These are phyloP conservation scores for Xylaria telfairii DNA, from an alignment of 495 filamentous ascomycete genomes.

Conservation along the genomic window DNA sequence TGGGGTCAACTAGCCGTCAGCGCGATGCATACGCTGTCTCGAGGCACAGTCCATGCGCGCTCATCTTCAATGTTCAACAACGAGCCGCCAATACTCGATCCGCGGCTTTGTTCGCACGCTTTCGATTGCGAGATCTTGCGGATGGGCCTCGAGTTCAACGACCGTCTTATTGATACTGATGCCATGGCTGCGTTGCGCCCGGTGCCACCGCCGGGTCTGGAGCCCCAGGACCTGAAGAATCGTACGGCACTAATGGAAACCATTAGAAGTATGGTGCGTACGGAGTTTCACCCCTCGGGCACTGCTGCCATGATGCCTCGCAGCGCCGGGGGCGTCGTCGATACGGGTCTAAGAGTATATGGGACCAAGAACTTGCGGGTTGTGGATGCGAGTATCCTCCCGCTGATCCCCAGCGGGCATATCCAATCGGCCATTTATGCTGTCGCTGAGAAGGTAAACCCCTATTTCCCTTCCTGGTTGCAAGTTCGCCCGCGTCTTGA, in stretches of 20 bases:
- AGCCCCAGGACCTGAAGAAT: constrained; percentile 34
- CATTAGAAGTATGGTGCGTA: constrained; percentile 34
- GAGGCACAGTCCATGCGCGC: constrained; percentile 33
- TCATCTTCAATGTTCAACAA: constrained; percentile 35
- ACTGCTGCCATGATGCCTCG: constrained; percentile 49
- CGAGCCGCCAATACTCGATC: constrained; percentile 36
- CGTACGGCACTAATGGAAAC: constrained; percentile 33
- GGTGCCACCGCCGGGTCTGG: constrained; percentile 34
- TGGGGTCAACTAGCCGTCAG: constrained; percentile 44
- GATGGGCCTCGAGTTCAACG: constrained; percentile 44
- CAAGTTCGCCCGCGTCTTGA: not conserved
- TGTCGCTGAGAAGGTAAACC: constrained; percentile 60
- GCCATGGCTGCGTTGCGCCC: constrained; percentile 44
- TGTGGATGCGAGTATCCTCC: constrained; percentile 64
- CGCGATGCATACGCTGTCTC: constrained; percentile 35
- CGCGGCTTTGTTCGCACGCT: constrained; percentile 48
- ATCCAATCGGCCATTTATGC: constrained; percentile 62
- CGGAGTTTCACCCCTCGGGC: constrained; percentile 43
- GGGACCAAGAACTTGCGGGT: constrained; percentile 55
- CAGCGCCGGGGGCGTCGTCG: constrained; percentile 53
- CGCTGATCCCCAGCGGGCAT: constrained; percentile 61
- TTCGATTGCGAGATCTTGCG: constrained; percentile 49
- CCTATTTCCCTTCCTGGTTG: not conserved
- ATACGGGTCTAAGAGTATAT: constrained; percentile 58
- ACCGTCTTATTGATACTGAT: constrained; percentile 41